phyloP scores from a whole-genome alignment of 345 rosid genomes.

The Dovyalis caffra region DNA sequence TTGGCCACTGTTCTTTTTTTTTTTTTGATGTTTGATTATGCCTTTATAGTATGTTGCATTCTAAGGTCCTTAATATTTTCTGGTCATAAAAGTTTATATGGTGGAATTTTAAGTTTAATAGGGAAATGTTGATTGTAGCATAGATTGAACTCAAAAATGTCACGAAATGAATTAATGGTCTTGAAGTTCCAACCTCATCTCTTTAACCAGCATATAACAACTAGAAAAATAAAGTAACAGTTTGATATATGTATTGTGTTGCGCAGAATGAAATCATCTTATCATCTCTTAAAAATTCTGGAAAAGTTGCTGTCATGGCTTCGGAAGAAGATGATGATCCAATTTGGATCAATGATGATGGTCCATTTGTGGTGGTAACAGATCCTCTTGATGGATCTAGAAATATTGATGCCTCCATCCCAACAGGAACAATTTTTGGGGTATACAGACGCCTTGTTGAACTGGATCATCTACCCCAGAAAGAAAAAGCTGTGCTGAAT shows the following conservation, averaged over 20 bases:
- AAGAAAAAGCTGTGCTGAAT: constrained; percentile 70
- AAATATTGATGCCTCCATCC: constrained; percentile 88
- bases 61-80: too few species aligned
- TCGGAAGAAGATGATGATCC: constrained; percentile 87
- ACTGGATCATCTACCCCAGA: constrained; percentile 67
- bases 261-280: constrained; percentile 78
- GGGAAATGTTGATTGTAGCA: background rate
- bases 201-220: background rate
- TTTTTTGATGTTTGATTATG: too few species aligned
- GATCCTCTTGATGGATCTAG: constrained; percentile 97
- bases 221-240: background rate
- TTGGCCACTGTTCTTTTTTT: too few species aligned
- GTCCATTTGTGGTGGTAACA: constrained; percentile 73
- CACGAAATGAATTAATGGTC: background rate
- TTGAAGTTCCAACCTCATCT: background rate
- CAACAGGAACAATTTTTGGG: constrained; percentile 89
- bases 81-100: background rate
- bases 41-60: too few species aligned
- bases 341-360: constrained; percentile 66
- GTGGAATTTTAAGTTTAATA: background rate
- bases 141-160: background rate
- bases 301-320: constrained; percentile 92
- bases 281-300: constrained; percentile 70
- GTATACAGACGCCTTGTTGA: constrained; percentile 66
- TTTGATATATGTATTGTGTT: background rate